Evolutionary conservation across 1,284 basidiomycete species (phyloP), one percentile per base, ranked within the genome.

Genomic region (Ustilago crameri): DNA sequence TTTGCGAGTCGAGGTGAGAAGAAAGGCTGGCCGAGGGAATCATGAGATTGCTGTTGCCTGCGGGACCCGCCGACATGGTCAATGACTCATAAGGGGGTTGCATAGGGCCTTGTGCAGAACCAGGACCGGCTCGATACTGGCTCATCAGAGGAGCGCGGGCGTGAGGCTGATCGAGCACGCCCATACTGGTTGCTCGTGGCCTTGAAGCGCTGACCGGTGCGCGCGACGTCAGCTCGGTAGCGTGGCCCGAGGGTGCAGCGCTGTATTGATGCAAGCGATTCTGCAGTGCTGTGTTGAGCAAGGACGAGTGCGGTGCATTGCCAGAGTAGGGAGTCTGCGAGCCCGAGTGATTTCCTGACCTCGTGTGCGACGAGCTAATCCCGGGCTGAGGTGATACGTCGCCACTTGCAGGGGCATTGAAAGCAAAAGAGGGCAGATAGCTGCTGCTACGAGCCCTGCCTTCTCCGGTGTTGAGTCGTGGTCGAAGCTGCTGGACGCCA

Each of bases 141-240:
- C 44, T 43, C 12, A 35, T n/a, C 46, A 47, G 9, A 9, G 53
- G 53, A 10, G 37, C 32, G 8, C 58, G 64, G 22, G 64, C 38
- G 15, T 56, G 42, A 15, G 51, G 55, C 17, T 56, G 62, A 38
- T 73, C 70, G 3, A 73, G 46, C 5, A 68, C 61, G 9, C 70
- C 70, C 70, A 73, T 73, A 47, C 70, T 73, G 27, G 65, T 73
- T 0, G 70, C 65, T 53, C 70, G 49, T 2, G 70, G 70, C 38
- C 70, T 35, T 8, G 52, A 49, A 15, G 58, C 41, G 22, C 44
- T 53, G 20, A 42, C 43, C 10, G 47, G 24, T 8, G 35, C 34
- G 8, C 58, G 57, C 10, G 30, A 37, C 18, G n/a, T 15, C 17
- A 54, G 17, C 3, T 50, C 51, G 9, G 50, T n/a, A 17, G 38